Evolutionary conservation across 169 alveolate species (phyloP), one percentile per base, ranked within the genome.

Genomic region (Plasmodium malariae): DNA sequence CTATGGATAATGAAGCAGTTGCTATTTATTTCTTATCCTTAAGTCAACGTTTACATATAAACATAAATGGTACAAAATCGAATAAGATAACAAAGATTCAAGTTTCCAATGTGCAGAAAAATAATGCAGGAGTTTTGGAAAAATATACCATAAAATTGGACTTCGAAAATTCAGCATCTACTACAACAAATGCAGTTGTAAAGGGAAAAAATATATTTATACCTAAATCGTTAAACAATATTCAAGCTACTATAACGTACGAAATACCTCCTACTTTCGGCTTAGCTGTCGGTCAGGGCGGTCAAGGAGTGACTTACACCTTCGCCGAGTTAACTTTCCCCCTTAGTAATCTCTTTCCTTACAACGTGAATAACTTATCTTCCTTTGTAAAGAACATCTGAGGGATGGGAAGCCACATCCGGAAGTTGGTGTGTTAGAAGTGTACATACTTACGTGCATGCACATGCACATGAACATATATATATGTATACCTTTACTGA

Each of bases 181-280:
- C 43, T 19, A 45, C 76, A 3, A 12, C 17, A 12, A 48, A 60
- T 14, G 89, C 43, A 19, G 19, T 28, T 24, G 89, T 76, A 6
- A 45, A 62, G 3, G 89, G 89, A 9, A 76, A 76, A 67, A 76
- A 76, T 21, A 21, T 76, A 34, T 62, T 19, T 19, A 62, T 76
- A 32, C 89, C 89, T 7, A 32, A 51, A n/a, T 48, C 6, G 4
- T 5, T 60, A 32, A n/a, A 17, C 1, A 30, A 43, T 48, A 34
- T 12, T 9, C 14, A 17, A 28, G 32, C 51, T n/a, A 26, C 37
- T n/a, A 43, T 43, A 6, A 40, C 76, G 1, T 17, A 40, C 28
- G 67, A 62, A 7, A 67, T 76, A 14, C 89, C 89, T 5, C 30
- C 26, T 32, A 19, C 59, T 5, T 76, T 48, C 14, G 89, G 89